Evolutionary conservation across 352 stramenopile genomes (phyloP), one percentile per base, ranked within the genome.

Genomic region (Detonula confervacea): DNA sequence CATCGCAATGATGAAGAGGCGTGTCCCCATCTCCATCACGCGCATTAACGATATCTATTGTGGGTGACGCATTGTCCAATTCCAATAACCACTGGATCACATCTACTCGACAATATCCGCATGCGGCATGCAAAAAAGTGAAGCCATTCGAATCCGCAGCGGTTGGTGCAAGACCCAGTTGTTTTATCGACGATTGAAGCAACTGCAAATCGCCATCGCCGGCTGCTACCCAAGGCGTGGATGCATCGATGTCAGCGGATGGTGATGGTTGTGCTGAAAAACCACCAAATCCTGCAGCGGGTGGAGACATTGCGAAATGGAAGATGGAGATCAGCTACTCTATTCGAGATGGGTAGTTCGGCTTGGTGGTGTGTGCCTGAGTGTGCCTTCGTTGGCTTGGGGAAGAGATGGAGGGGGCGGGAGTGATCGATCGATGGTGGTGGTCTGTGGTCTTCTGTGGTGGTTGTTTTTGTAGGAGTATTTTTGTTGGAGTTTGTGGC

Each of bases 1-100:
- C 78, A 51, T 90, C 83, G 52, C 86, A 90, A 72, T 94, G 85
- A 79, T 95, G 91, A 25, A 95, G 79, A 11, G 90, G 87, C 2
- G 92, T 93, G 76, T 96, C 92, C 8, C 91, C 91, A 75, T 95
- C 89, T 4, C 39, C 39, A 60, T 81, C 65, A 57, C 73, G 37
- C 1, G 77, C 72, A 75, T 90, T 81, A 8, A 81, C 44, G n/a
- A n/a, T n/a, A 69, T 81, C 35, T 12, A 88, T 61, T 29, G 57
- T 51, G 9, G 33, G 30, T n/a, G 30, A 68, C 24, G 74, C 29
- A 22, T 72, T 57, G 59, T 81, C 75, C 24, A 77, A 30, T 20
- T 56, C 73, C 7, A 95, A 46, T 25, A 96, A 44, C 83, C 87
- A 95, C 77, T 83, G 33, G 47, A 95, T 76, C 42, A 94, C 77